Percentiles rank a stretch among this genome's conserved stretches.
phyloP scores from a whole-genome alignment of 495 filamentous ascomycete species.

The Saxophila tyrrhenica region DNA sequence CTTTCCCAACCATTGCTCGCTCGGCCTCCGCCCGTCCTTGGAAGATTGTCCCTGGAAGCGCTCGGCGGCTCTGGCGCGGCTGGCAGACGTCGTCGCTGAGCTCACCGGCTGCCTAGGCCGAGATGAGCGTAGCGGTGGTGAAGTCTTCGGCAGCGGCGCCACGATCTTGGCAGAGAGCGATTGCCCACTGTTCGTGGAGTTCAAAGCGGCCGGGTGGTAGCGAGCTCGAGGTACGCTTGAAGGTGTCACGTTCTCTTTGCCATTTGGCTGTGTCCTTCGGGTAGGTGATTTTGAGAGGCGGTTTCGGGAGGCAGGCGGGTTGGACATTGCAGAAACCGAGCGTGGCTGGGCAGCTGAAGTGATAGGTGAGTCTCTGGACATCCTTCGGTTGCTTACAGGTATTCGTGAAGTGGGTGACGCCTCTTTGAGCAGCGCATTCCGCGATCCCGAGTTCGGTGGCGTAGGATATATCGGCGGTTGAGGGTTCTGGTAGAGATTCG shows the following conservation, averaged over 20 bases:
- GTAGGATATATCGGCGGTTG: constrained; percentile 8
- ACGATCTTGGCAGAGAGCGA: constrained; percentile 56
- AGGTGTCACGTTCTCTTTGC: constrained; percentile 11
- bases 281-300: constrained; percentile 16
- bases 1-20: constrained; percentile 19
- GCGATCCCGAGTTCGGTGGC: constrained; percentile 18
- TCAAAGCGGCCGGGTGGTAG: constrained; percentile 16
- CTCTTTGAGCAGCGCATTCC: constrained; percentile 25
- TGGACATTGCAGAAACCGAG: constrained; percentile 32
- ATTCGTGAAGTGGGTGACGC: constrained; percentile 47
- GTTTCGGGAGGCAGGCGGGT: background rate
- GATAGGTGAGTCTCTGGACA: constrained; percentile 38
- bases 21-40: constrained; percentile 9
- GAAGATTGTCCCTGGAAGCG: constrained; percentile 23
- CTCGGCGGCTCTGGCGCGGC: constrained; percentile 48
- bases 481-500: constrained; percentile 4
- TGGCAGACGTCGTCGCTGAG: constrained; percentile 52
- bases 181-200: constrained; percentile 26
- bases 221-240: constrained; percentile 7
- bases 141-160: constrained; percentile 48
- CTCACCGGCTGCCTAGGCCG: constrained; percentile 71
- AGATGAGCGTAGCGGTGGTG: constrained; percentile 71
- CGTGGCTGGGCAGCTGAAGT: constrained; percentile 36
- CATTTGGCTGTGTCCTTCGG: background rate
- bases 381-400: constrained; percentile 42